Base-by-base conservation (phyloP, 345 rosid species). In the Leavenworthia alabamica region DNA sequence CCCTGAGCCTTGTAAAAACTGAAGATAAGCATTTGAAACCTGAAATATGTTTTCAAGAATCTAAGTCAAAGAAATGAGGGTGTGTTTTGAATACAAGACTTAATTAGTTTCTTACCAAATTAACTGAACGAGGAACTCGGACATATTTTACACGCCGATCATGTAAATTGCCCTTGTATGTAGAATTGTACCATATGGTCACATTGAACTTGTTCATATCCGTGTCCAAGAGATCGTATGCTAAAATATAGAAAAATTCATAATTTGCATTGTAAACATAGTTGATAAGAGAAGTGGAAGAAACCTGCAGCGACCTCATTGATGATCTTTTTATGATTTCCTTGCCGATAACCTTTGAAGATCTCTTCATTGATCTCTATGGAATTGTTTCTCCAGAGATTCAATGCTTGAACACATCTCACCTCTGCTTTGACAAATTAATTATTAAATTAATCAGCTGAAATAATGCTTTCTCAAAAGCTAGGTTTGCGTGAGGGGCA, bases 201-300 rank as follows among this genome's bases (percentile, higher is more conserved):
- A 82, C 83, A 49, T 85, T 87, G 67, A 85, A 88, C 29, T 68
- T 84, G 43, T 33, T 79, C 32, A 12, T 52, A 60, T 79, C 52
- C 15, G 97, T 80, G 77, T 93, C 74, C 67, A 83, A 73, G 78
- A 89, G 80, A 83, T 93, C 99, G 70, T 89, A 93, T 15, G 84
- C 98, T 92, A 79, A n/a, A n/a, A n/a, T n/a, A n/a, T n/a, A n/a
- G n/a, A n/a, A n/a, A n/a, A n/a, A n/a, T n/a, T n/a, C n/a, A n/a
- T n/a, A n/a, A n/a, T n/a, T n/a, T n/a, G n/a, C n/a, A n/a, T n/a
- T n/a, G n/a, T n/a, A n/a, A n/a, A n/a, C n/a, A n/a, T n/a, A n/a
- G n/a, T n/a, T n/a, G 45, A 5, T 51, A 56, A 45, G 27, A 20
- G 23, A 66, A 58, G 62, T 62, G 8, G 19, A 29, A 43, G 33